These are phyloP conservation scores for Aspergillus melleus DNA, from an alignment of 2,329 filamentous ascomycete genomes.

Conservation along the genomic window DNA sequence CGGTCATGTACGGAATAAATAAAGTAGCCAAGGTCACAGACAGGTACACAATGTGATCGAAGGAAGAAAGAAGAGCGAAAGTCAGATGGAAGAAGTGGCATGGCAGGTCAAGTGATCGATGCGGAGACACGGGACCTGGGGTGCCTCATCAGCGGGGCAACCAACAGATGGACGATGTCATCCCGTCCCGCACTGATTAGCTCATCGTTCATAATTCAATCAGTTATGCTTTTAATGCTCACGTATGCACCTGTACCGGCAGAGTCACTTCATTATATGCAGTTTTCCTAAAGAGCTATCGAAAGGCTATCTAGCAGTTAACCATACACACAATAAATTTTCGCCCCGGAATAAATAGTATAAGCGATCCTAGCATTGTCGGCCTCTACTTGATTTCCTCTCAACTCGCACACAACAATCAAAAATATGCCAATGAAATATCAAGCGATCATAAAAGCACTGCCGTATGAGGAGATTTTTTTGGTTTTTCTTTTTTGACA, in stretches of 20 bases:
- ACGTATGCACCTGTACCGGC: no score
- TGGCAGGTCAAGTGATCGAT: conserved; percentile 3
- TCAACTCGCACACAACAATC: background rate
- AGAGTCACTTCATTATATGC: no score
- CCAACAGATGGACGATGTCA: background rate
- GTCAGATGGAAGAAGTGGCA: background rate
- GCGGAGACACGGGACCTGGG: conserved; percentile 4
- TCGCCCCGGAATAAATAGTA: no score
- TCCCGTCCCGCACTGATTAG: background rate
- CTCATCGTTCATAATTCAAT: no score
- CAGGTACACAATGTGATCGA: no score
- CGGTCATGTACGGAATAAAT: no score
- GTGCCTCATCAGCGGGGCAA: background rate
- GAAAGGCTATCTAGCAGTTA: no score
- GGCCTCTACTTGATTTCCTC: background rate
- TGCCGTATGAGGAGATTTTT: background rate
- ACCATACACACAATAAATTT: no score
- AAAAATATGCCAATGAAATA: background rate
- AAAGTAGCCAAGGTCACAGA: no score
- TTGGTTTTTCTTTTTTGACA: background rate
- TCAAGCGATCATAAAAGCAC: conserved; percentile 1
- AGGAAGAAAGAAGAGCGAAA: no score
- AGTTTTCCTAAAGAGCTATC: no score
- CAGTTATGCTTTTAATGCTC: no score
- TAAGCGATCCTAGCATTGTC: background rate